Evolutionary conservation across 495 filamentous ascomycete genomes (phyloP), one percentile per base, ranked within the genome.

Genomic region (Friedmanniomyces endolithicus): DNA sequence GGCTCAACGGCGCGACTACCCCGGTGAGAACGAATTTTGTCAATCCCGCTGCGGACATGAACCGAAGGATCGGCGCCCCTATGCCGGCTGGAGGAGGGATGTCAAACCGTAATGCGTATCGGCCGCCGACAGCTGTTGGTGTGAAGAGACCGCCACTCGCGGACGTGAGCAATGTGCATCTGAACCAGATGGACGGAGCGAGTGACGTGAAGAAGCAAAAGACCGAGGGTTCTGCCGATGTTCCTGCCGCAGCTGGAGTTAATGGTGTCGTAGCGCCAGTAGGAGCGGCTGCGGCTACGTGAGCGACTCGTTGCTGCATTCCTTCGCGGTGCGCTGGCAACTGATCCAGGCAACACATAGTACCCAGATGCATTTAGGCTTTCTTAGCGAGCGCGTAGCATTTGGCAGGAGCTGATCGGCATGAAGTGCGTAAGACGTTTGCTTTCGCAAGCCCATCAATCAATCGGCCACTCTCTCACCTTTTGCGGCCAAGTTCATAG

Each of bases 11-110:
- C 27, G 27, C 27, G 4, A 31, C 27, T 31, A 31, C 27, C 4
- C 27, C 27, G n/a, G 31, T 69, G 55, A 47, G 68, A 3, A 47
- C 59, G 7, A 81, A 84, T 62, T 78, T 84, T 48, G 66, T 86
- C 51, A 90, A 89, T 61, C 86, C 87, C 7, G 75, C 82, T 40
- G 62, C 83, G 6, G 85, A 88, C 57, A 67, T 79, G 40, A 70
- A 80, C 50, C 74, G 87, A 33, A 76, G 80, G 57, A 85, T 95
- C 46, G 88, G 88, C 2, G 85, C 82, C 48, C 87, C 88, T 9
- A 70, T 70, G 2, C 73, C 66, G n/a, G 52, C 31, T 11, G 63
- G 37, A 19, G 82, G 78, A 64, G 80, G 80, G 11, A 63, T 80
- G 23, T 71, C 67, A 25, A 85, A 84, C 62, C 68, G 82, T 17